phyloP scores from a whole-genome alignment of 129 eudicot species.

The Arctium lappa region DNA sequence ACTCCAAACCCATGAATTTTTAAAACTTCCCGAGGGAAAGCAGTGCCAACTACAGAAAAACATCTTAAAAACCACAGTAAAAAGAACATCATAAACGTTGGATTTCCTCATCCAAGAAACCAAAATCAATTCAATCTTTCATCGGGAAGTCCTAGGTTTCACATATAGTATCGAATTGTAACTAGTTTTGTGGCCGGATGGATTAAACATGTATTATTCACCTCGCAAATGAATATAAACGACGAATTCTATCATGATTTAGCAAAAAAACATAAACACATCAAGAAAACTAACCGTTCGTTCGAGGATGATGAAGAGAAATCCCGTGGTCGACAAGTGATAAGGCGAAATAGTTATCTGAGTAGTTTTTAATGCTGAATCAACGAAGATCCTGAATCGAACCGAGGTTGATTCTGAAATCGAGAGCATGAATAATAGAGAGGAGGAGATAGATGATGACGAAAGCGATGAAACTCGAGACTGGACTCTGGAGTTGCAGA shows the following conservation, averaged over 20 bases:
- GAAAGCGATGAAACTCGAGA: conserved; percentile 10
- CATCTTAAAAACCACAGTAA: not conserved
- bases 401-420: conserved; percentile 21
- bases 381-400: conserved; percentile 10
- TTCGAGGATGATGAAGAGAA: conserved; percentile 8
- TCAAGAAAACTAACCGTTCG: conserved; percentile 18
- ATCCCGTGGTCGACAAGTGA: conserved; percentile 2
- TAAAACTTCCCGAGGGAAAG: not conserved
- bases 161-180: conserved; percentile 7
- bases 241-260: conserved; percentile 2
- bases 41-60: not conserved
- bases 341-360: conserved; percentile 3
- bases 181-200: not conserved
- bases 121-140: not conserved
- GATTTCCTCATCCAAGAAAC: not conserved
- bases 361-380: conserved; percentile 1
- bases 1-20: not conserved
- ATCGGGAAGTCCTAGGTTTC: conserved; percentile 3
- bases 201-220: not conserved
- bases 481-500: conserved; percentile 29
- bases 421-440: conserved; percentile 17
- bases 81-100: not conserved
- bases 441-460: not conserved
- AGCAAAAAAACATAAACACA: not conserved
- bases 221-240: not conserved